Conservation (phyloP, 768 basidiomycete genomes). For the Candolleomyces eurysporus region DNA sequence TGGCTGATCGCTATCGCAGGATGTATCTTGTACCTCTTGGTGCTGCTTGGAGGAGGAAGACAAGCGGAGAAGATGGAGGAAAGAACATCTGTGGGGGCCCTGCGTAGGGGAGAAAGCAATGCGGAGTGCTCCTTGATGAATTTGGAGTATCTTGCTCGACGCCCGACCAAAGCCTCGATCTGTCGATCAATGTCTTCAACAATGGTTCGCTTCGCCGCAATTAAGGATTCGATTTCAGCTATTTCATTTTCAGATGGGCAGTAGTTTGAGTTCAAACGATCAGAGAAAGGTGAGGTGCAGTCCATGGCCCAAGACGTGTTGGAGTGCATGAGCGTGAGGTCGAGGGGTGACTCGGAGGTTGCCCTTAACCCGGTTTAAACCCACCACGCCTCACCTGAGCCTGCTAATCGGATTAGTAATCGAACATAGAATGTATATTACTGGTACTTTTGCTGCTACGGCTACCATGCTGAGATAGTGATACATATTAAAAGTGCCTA, state of each 20-base stretch:
- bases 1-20: not conserved
- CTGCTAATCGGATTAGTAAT: too few relatives aligned
- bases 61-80: not conserved
- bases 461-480: too few relatives aligned
- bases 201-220: not conserved
- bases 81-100: not conserved
- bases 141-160: not conserved
- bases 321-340: too few relatives aligned
- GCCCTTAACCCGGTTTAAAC: too few relatives aligned
- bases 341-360: too few relatives aligned
- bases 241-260: not conserved
- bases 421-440: too few relatives aligned
- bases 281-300: not conserved
- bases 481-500: too few relatives aligned
- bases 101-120: not conserved
- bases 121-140: not conserved
- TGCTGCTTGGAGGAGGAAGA: too few relatives aligned
- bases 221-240: not conserved
- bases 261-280: not conserved
- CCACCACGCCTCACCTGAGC: too few relatives aligned
- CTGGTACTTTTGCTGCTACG: too few relatives aligned
- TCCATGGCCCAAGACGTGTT: too few relatives aligned
- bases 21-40: not conserved
- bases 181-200: not conserved
- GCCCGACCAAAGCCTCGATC: not conserved